These are phyloP conservation scores for Podila horticola DNA, from an alignment of 192 early-diverging fungal genomes.

Conservation along the genomic window DNA sequence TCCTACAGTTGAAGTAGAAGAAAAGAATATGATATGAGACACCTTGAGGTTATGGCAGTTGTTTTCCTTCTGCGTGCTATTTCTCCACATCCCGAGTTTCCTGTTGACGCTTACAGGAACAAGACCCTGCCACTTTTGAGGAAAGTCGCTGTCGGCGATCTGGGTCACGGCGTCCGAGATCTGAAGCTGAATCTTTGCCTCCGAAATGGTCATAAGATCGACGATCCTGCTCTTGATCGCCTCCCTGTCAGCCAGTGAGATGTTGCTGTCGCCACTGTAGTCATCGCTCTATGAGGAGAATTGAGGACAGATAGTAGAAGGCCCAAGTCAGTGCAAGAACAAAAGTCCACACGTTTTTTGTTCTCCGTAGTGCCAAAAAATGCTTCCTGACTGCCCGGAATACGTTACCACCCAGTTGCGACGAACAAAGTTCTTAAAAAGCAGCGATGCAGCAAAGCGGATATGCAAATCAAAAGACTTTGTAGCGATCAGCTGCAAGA, in stretches of 20 bases:
- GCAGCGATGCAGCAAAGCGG: constrained; percentile 84
- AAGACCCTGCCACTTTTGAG: constrained; percentile 86
- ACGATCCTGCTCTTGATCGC: constrained; percentile 90
- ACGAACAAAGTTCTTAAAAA: constrained; percentile 98
- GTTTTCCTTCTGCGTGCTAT: background rate
- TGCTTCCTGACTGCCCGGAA: too few relatives aligned
- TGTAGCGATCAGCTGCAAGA: constrained; percentile 82
- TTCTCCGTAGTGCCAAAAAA: too few relatives aligned
- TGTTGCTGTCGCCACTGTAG: constrained; percentile 59
- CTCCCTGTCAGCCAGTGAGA: constrained; percentile 65
- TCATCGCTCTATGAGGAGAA: constrained; percentile 56
- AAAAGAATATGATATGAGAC: background rate
- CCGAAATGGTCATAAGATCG: constrained; percentile 84
- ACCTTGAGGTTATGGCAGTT: background rate
- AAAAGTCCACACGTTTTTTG: too few relatives aligned
- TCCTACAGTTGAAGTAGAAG: constrained; percentile 46
- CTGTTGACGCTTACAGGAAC: constrained; percentile 63
- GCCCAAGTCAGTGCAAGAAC: background rate
- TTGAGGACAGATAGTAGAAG: background rate
- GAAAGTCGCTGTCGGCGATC: constrained; percentile 95
- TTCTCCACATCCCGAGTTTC: background rate
- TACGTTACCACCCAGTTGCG: constrained; percentile 76
- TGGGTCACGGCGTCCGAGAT: constrained; percentile 93
- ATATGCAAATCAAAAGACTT: constrained; percentile 65
- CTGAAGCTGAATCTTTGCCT: constrained; percentile 84